Evolutionary conservation across 1,284 basidiomycete genomes (phyloP), one percentile per base, ranked within the genome.

Genomic region (Takashimella tepidaria): DNA sequence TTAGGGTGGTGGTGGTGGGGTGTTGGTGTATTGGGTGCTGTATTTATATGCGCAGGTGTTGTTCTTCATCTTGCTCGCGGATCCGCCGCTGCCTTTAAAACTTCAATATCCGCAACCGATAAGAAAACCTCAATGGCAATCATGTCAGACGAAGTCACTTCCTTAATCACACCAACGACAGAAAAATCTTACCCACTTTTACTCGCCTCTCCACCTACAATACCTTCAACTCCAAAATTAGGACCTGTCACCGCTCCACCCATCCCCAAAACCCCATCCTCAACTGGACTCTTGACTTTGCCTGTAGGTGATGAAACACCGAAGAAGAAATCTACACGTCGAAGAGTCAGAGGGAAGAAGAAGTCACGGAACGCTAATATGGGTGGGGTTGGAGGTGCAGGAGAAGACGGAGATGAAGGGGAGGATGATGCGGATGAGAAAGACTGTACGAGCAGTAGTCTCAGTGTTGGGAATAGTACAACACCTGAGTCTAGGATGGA

Each of bases 361-460:
- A 68, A 70, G 60, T 58, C 62, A 22, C 50, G 57, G 19, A 64
- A 65, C n/a, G n/a, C n/a, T n/a, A n/a, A n/a, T n/a, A n/a, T n/a
- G n/a, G n/a, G n/a, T n/a, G n/a, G n/a, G 47, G 60, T 64, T 1
- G 49, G 54, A 20, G 56, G 59, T 4, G 55, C 63, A n/a, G 59
- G 50, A 3, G 46, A 49, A 2, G 22, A 50, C 21, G 61, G 50
- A 20, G 85, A 83, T 47, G 84, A 85, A 53, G 82, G 77, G 27
- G 79, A 79, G 25, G 77, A 70, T 20, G 78, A 70, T 8, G 74
- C 63, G 3, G 74, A 75, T 24, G 66, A 70, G 21, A 75, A 74
- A 1, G 76, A 73, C 1, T 64, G 50, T n/a, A n/a, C n/a, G n/a
- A n/a, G n/a, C n/a, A n/a, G n/a, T 8, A 37, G 31, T 37, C 8